Base-by-base conservation (phyloP, 75 land plant genomes). In the Adiantum capillusveneris region DNA sequence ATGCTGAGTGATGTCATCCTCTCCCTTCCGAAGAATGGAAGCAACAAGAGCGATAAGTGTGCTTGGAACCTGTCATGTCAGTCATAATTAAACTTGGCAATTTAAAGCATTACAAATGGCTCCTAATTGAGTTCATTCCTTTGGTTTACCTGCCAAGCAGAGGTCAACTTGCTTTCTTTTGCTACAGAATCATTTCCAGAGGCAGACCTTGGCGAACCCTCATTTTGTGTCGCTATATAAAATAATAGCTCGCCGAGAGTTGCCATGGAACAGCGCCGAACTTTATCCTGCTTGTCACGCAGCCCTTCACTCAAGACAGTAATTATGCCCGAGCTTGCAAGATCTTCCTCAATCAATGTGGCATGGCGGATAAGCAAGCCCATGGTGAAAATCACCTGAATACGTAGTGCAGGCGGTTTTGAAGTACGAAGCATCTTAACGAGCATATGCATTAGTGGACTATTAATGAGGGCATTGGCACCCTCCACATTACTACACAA, bases 211-310 rank as follows among this genome's bases (percentile, higher is more conserved):
- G 57, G 64, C 39, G 74, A 42, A 16, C 50, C 57, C 30, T 86
- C 96, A 74, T 56, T 72, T 49, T 84, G 89, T 49, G 97, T 87
- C 31, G 92, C 79, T 29, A 95, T 87, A 60, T 95, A 90, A 56
- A 90, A 95, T 31, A 95, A 45, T 54, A 95, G 70, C 63, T 95
- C 99, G 30, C 99, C 99, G 28, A 95, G 66, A 48, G 99, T 83
- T 66, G 99, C 99, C 99, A 95, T 95, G 18, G 86, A 84, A 64
- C 81, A 90, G 46, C 99, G 79, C 74, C 99, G 74, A 5, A 84
- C 90, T 78, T 84, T 95, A 37, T 95, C 99, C 58, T 90, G 89
- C 50, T 73, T 87, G 51, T 95, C 99, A 42, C 99, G 81, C 11
- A 95, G 75, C 25, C 90, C 87, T 67, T 90, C 84, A 28, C 79